Evolutionary conservation across 1,139 yeast species (phyloP), one percentile per base, ranked within the genome.

Genomic region (Magnusiomyces paraingens): DNA sequence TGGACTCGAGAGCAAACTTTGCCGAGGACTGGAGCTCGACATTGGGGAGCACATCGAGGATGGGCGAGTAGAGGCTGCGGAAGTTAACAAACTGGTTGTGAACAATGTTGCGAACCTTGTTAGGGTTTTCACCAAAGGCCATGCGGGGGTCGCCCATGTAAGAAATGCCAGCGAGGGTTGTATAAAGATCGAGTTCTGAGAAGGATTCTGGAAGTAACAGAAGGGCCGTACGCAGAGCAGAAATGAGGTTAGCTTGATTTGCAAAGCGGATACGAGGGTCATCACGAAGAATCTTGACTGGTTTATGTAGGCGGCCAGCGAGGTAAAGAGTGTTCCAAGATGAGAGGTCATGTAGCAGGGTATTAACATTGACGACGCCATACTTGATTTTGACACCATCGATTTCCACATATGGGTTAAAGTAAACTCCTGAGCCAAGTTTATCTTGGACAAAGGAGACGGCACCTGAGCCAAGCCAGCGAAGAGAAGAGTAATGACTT

Each of bases 261-360:
- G 86, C 76, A 55, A 82, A 78, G 57, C 81, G 75, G 14, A 87
- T 75, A 62, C 77, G 73, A 1, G 84, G 76, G 57, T 84, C 82
- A 57, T 82, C 85, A 55, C 81, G 77, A 43, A 91, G 69, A 39
- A 86, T 79, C 59, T 86, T 84, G 11, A 93, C 95, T 0, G 99
- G 99, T 66, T 93, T 93, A 63, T 93, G 99, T 57, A 94, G 73
- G 58, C 99, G 75, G 0, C 99, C 99, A 0, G 98, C 95, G 40
- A 93, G 67, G 64, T 93, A 93, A 61, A 93, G 78, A 0, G 93
- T 80, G 38, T 82, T 75, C 99, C 99, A 93, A 58, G 85, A 82
- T 36, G 80, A 74, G 41, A 93, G 72, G 69, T 93, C 99, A 48
- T 73, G 73, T 46, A 84, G 69, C 43, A 89, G 70, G 3, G 77